Evolutionary conservation across 805 yeast genomes (phyloP), one percentile per base, ranked within the genome.

Genomic region (Candida taoyuanica): DNA sequence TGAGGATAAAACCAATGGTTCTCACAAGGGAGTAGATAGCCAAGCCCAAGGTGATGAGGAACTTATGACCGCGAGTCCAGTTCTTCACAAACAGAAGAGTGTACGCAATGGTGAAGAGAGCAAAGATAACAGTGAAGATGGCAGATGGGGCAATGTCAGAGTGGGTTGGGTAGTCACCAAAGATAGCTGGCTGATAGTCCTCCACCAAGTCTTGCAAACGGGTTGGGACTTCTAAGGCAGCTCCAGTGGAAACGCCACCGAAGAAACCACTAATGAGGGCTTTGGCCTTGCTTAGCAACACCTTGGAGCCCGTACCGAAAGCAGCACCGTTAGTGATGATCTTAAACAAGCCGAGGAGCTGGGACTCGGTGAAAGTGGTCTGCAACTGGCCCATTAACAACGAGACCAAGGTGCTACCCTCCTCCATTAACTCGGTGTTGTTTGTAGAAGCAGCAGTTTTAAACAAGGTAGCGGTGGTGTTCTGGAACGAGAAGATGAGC

Each of bases 61-160:
- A 82, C 43, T 67, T 65, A 60, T 83, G 89, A 12, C 80, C 80
- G 47, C 81, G 61, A 5, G 65, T 47, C 35, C 46, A 56, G 59
- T 83, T 78, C 28, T 68, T 58, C 7, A 60, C 19, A 51, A 74
- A 80, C 7, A 81, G 60, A 17, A 48, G 40, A 4, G 63, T 34
- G 50, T 78, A 79, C 1, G 66, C 65, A 2, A 75, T 19, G 27
- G 66, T 53, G 33, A 81, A 50, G 9, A 80, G 37, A 12, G 65
- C 59, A 49, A 78, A 82, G 5, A 74, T 60, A 1, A 72, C 83
- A 13, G 71, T 55, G 48, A 81, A 79, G 2, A 82, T 56, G 4
- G 74, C 74, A 44, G 73, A 64, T 17, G 87, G 87, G 4, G 76
- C 85, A 17, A 67, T 55, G 58, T 83, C 91, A 9, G 51, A 51